phyloP scores from a whole-genome alignment of 2,329 filamentous ascomycete species.

The Sphaerulina vaccinii region DNA sequence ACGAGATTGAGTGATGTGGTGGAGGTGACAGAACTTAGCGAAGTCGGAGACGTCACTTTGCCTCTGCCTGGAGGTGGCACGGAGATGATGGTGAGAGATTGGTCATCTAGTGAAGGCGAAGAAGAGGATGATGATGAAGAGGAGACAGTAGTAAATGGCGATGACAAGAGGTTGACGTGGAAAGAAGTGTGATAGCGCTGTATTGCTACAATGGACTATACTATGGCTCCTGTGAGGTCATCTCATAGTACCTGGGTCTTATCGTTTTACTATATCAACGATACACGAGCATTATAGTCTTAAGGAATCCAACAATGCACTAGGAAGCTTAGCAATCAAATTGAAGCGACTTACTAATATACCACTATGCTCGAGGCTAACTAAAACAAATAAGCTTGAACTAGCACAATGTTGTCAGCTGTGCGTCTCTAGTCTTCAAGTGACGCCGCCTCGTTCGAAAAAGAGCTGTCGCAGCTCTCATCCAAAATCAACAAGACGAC shows the following conservation, averaged over 20 bases:
- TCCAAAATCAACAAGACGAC: conserved; percentile 76
- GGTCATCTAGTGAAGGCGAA: not conserved
- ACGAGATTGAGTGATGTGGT: not conserved
- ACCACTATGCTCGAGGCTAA: too few species aligned
- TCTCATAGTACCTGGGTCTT: too few species aligned
- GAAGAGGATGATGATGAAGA: not conserved
- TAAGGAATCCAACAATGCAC: too few species aligned
- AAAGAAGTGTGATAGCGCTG: not conserved
- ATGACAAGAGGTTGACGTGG: not conserved
- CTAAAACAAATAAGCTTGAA: too few species aligned
- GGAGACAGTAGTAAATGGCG: not conserved
- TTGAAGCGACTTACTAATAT: too few species aligned
- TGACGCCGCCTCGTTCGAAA: conserved; percentile 91
- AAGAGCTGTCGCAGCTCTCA: conserved; percentile 77
- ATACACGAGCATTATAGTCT: too few species aligned
- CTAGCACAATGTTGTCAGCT: too few species aligned
- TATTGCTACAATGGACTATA: too few species aligned
- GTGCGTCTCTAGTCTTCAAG: conserved; percentile 76
- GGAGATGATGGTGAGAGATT: not conserved
- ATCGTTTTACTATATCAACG: too few species aligned
- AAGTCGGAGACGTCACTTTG: not conserved
- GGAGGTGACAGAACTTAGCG: not conserved
- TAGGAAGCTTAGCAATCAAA: too few species aligned
- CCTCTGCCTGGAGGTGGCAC: not conserved
- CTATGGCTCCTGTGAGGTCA: too few species aligned